Conservation (phyloP, 108 stramenopile genomes). For the Mediolabrus comicus region DNA sequence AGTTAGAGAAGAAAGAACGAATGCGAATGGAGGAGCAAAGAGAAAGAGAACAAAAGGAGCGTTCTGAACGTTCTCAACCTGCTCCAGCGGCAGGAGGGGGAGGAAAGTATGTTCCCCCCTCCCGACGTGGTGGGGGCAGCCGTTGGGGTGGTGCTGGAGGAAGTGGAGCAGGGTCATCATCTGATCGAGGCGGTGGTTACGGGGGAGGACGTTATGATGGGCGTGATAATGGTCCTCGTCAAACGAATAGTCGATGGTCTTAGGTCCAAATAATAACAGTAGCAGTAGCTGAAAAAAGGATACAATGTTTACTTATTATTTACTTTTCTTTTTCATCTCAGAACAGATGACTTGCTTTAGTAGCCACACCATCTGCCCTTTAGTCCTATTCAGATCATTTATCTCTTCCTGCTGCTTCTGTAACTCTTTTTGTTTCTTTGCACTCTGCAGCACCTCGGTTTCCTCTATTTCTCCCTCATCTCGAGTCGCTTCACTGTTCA, state of each 20-base stretch:
- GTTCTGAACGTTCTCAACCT: background rate
- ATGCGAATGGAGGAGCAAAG: constrained; percentile 36
- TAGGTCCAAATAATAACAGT: too few relatives aligned
- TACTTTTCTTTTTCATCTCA: too few relatives aligned
- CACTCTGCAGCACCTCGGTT: constrained; percentile 5
- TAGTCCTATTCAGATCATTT: constrained; percentile 35
- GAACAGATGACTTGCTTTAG: constrained; percentile 31
- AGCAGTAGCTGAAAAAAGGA: too few relatives aligned
- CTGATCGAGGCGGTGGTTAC: constrained; percentile 42
- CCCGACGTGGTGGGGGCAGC: constrained; percentile 45
- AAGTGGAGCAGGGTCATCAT: constrained; percentile 38
- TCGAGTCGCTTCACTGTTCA: background rate
- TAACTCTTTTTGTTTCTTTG: constrained; percentile 30
- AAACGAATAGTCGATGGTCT: background rate
- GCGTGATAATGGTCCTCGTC: background rate
- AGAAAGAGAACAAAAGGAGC: constrained; percentile 10
- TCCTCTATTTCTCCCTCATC: background rate
- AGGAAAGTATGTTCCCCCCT: constrained; percentile 73
- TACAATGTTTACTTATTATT: too few relatives aligned
- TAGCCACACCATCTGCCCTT: constrained; percentile 47
- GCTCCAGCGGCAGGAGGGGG: background rate
- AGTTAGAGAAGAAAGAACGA: constrained; percentile 45
- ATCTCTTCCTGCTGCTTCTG: constrained; percentile 34
- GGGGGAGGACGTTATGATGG: constrained; percentile 49
- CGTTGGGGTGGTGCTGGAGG: constrained; percentile 36